phyloP scores from a whole-genome alignment of 2,329 filamentous ascomycete genomes.

The Alternaria atra region DNA sequence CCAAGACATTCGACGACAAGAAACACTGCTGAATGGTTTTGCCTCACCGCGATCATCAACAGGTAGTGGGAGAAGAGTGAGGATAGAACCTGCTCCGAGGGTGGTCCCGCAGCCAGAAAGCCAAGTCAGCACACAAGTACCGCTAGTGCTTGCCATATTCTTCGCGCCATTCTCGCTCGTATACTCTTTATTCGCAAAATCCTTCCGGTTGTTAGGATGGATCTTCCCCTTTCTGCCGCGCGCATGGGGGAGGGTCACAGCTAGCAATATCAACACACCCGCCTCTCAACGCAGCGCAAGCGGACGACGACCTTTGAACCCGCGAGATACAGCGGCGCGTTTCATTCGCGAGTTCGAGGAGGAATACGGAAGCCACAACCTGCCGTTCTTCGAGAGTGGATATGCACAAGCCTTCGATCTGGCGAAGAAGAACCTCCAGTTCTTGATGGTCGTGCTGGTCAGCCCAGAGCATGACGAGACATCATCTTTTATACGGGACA shows the following conservation, averaged over 20 bases:
- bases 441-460: slow-evolving; percentile 85
- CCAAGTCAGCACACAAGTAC: slow-evolving; percentile 73
- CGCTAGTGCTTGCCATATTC: slow-evolving; percentile 78
- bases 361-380: slow-evolving; percentile 76
- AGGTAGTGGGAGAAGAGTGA: slow-evolving; percentile 37
- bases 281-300: slow-evolving; percentile 66
- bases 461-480: slow-evolving; percentile 97
- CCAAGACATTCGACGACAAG: slow-evolving; percentile 69
- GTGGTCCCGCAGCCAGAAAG: slow-evolving; percentile 78
- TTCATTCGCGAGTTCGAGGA: slow-evolving; percentile 96
- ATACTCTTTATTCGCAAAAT: slow-evolving; percentile 73
- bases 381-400: slow-evolving; percentile 86
- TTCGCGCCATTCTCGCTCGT: slow-evolving; percentile 83
- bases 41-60: slow-evolving; percentile 45
- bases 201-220: slow-evolving; percentile 78
- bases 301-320: slow-evolving; percentile 78
- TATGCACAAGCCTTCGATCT: slow-evolving; percentile 91
- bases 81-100: slow-evolving; percentile 77
- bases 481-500: slow-evolving; percentile 79
- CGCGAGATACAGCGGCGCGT: slow-evolving; percentile 84
- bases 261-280: slow-evolving; percentile 54
- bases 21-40: slow-evolving; percentile 72
- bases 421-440: slow-evolving; percentile 90
- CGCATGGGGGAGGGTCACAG: slow-evolving; percentile 61
- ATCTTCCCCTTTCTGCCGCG: slow-evolving; percentile 83